A percentile compares a stretch with the other conserved stretches of the same genome.
These are phyloP conservation scores for Lepidopterella palustris DNA, from an alignment of 495 filamentous ascomycete species.

Conservation along the genomic window DNA sequence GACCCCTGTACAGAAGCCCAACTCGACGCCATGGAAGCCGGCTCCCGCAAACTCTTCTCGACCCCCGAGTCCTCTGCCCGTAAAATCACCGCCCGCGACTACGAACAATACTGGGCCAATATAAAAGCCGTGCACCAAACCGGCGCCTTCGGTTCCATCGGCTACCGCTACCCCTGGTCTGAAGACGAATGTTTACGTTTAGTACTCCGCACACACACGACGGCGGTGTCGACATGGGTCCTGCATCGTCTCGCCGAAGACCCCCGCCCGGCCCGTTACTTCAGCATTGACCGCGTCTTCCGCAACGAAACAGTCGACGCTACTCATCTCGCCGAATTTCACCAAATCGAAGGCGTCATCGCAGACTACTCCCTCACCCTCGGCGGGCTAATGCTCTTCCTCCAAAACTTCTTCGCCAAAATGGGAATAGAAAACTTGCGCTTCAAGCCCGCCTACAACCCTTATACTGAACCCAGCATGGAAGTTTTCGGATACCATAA, in stretches of 20 bases:
- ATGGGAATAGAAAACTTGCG: conserved; percentile 85
- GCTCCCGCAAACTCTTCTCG: conserved; percentile 28
- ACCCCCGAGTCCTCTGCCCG: conserved; percentile 34
- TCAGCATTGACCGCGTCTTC: conserved; percentile 97
- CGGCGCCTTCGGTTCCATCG: conserved; percentile 87
- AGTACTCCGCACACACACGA: conserved; percentile 94
- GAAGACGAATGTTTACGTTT: conserved; percentile 82
- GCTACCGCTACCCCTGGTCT: conserved; percentile 90
- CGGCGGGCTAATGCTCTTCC: conserved; percentile 91
- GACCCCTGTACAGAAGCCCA: conserved; percentile 47
- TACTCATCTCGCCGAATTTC: conserved; percentile 95
- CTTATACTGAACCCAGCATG: conserved; percentile 96
- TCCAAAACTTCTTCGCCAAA: conserved; percentile 91
- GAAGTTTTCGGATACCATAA: conserved; percentile 93
- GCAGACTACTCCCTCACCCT: conserved; percentile 88
- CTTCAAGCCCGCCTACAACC: conserved; percentile 98
- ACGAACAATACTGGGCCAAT: conserved; percentile 80
- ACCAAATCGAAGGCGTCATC: conserved; percentile 97
- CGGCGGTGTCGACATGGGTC: conserved; percentile 79
- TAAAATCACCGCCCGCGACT: conserved; percentile 53
- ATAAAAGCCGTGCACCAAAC: conserved; percentile 73
- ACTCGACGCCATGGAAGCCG: conserved; percentile 37
- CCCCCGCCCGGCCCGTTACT: conserved; percentile 80
- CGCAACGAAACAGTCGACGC: conserved; percentile 92
- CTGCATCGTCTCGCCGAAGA: conserved; percentile 80